Evolutionary conservation across 352 stramenopile genomes (phyloP).

Genomic region (Phytopythium mirpurense): DNA sequence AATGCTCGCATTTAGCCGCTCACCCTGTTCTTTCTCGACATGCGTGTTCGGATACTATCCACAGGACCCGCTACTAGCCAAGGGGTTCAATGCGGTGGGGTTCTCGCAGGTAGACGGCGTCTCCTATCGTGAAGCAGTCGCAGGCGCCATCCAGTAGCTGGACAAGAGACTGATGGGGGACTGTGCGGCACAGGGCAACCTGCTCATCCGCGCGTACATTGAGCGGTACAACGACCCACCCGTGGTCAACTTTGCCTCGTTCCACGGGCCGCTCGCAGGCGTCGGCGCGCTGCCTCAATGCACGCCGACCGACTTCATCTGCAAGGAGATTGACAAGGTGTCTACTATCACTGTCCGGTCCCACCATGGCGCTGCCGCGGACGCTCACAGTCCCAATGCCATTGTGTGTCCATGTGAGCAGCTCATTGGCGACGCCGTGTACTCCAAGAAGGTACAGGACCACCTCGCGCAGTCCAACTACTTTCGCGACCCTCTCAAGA

Average conservation of each 20-base stretch:
- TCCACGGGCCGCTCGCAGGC: conserved; percentile 90
- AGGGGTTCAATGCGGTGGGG: conserved; percentile 92
- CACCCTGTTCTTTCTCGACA: background rate
- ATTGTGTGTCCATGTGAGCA: conserved; percentile 16
- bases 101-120: conserved; percentile 82
- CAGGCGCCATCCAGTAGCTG: too few species aligned
- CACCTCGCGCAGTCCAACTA: conserved; percentile 91
- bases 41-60: too few species aligned
- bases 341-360: too few species aligned
- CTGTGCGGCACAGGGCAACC: conserved; percentile 60
- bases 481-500: conserved; percentile 85
- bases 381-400: background rate
- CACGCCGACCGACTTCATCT: conserved; percentile 77
- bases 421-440: conserved; percentile 83
- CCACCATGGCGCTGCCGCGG: background rate
- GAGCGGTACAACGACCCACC: conserved; percentile 90
- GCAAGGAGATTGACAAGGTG: conserved; percentile 77
- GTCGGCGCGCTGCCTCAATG: conserved; percentile 88
- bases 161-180: background rate
- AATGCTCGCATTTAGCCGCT: background rate
- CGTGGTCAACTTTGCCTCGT: conserved; percentile 87
- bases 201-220: conserved; percentile 93
- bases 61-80: conserved; percentile 71
- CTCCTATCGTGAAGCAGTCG: too few species aligned
- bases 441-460: conserved; percentile 83